Conservation (phyloP, 768 basidiomycete species). For the Hericium erinaceus region DNA sequence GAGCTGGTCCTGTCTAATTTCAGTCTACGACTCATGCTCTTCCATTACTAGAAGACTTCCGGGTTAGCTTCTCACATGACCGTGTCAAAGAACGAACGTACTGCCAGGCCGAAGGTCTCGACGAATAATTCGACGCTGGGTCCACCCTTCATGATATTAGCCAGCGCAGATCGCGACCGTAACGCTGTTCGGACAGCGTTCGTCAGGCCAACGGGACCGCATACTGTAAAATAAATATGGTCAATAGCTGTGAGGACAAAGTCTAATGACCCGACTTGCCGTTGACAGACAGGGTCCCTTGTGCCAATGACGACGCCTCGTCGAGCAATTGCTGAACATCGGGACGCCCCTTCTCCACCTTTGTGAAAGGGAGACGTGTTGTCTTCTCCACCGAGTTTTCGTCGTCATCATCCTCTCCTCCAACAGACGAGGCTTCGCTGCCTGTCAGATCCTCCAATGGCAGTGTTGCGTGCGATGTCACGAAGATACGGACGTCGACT, state of each 20-base stretch:
- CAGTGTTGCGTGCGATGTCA: background rate
- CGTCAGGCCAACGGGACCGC: conserved; percentile 35
- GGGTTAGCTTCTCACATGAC: too few species aligned
- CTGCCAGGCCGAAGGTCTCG: conserved; percentile 34
- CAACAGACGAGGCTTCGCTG: conserved; percentile 30
- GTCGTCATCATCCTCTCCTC: background rate
- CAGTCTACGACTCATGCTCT: too few species aligned
- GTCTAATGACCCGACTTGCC: conserved; percentile 25
- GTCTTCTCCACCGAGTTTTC: background rate
- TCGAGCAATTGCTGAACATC: background rate
- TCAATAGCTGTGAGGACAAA: background rate
- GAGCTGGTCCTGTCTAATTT: too few species aligned
- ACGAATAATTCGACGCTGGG: conserved; percentile 37
- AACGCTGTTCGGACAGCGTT: conserved; percentile 31
- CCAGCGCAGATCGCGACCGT: conserved; percentile 26
- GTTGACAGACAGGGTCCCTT: conserved; percentile 31
- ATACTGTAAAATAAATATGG: conserved; percentile 27
- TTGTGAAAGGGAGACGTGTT: background rate
- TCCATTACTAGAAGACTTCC: too few species aligned
- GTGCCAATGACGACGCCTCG: background rate
- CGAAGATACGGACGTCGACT: background rate
- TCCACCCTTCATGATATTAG: conserved; percentile 31
- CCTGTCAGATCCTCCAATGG: conserved; percentile 20
- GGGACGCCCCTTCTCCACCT: background rate
- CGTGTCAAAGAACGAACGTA: background rate